Evolutionary conservation across 805 yeast species (phyloP).

Genomic region (Candida namnaoensis): DNA sequence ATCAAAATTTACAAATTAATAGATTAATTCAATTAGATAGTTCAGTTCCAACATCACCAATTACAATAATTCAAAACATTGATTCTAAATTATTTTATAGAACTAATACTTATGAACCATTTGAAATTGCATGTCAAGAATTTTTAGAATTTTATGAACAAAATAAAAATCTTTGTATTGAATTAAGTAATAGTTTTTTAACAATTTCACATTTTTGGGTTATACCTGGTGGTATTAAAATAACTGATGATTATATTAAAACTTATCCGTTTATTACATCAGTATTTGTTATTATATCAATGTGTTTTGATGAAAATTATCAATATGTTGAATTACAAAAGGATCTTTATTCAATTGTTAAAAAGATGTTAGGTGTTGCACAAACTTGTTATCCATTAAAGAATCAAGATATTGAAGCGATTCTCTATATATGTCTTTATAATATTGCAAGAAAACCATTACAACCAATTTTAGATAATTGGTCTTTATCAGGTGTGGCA

Average conservation of each 20-base stretch:
- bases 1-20: constrained; percentile 1
- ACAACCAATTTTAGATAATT: constrained; percentile 42
- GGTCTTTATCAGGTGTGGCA: constrained; percentile 45
- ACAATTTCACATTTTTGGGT: constrained; percentile 53
- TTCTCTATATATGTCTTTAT: constrained; percentile 44
- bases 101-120: constrained; percentile 16
- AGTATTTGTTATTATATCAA: constrained; percentile 43
- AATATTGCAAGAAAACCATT: constrained; percentile 45
- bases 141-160: constrained; percentile 35
- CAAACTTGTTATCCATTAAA: constrained; percentile 42
- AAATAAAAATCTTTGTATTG: constrained; percentile 33
- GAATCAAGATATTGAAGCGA: constrained; percentile 54
- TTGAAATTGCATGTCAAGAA: constrained; percentile 29
- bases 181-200: constrained; percentile 37
- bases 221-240: constrained; percentile 50
- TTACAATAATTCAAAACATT: constrained; percentile 25
- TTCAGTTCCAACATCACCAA: constrained; percentile 23
- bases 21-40: constrained; percentile 17
- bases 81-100: constrained; percentile 30
- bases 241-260: constrained; percentile 34
- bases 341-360: constrained; percentile 36
- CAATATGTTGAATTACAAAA: constrained; percentile 40
- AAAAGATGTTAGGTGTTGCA: constrained; percentile 39
- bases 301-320: constrained; percentile 47
- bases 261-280: constrained; percentile 47